Evolutionary conservation across 1,284 basidiomycete species (phyloP), one percentile per base, ranked within the genome.

Genomic region (Omphalotus olearius): DNA sequence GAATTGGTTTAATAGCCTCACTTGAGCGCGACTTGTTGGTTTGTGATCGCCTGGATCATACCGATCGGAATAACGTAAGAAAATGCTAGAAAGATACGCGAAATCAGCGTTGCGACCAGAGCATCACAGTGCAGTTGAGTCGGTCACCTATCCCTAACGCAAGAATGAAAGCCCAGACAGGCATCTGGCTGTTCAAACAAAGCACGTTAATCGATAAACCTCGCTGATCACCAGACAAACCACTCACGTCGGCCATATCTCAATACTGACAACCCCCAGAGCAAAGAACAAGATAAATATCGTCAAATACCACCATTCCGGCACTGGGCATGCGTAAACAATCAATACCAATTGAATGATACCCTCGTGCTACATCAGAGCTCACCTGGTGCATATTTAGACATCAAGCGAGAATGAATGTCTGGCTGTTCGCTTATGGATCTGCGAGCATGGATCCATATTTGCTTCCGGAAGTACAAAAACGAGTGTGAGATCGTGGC

Each of bases 391-490:
- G 75, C 78, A 67, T 95, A 95, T 37, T 73, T 70, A 7, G 80
- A 71, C 92, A 95, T 95, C 30, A 94, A 74, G 43, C 76, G 73
- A 6, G 82, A 82, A 66, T 94, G 91, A n/a, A 94, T 80, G 65
- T 94, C 91, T 10, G 88, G 85, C 59, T 87, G 84, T 61, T 91
- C 88, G 9, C 75, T 68, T 49, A 84, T 65, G 36, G 80, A 77
- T 35, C 78, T 72, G 20, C 84, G 67, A 23, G 82, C 76, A 46
- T 82, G 78, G 25, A 71, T 64, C 69, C 79, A 80, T 52, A 93
- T 85, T 40, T 83, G 79, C 55, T 81, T 82, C 55, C 87, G 84
- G 67, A 92, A 89, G 64, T 89, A 83, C n/a, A 95, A 74, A 3
- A 78, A 67, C 1, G 89, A 84, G 69, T 55, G 84, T 80, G 9